A percentile compares a stretch with the other conserved stretches of the same genome.
These are phyloP conservation scores for Sisymbrium altissimum DNA, from an alignment of 345 rosid species.

Conservation along the genomic window DNA sequence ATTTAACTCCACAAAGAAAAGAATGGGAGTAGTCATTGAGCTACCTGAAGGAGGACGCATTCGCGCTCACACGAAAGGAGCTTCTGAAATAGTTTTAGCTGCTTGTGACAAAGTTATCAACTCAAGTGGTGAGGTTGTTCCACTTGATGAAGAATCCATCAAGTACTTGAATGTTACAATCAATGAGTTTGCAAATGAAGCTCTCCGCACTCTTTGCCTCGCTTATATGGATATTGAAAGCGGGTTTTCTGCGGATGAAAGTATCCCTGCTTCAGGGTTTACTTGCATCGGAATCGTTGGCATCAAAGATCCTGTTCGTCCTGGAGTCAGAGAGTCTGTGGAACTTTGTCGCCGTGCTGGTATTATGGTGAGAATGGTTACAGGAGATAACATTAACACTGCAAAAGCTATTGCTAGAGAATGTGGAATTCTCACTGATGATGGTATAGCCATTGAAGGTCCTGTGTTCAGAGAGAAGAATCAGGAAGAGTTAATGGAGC, in stretches of 20 bases:
- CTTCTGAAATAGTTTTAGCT: conserved; percentile 85
- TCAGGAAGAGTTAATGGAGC: conserved; percentile 56
- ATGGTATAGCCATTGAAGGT: conserved; percentile 82
- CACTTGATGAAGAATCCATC: conserved; percentile 57
- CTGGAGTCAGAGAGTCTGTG: conserved; percentile 88
- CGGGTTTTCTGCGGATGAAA: conserved; percentile 45
- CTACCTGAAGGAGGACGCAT: conserved; percentile 52
- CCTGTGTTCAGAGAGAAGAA: conserved; percentile 79
- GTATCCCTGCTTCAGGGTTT: conserved; percentile 57
- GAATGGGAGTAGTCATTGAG: conserved; percentile 82
- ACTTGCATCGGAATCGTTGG: conserved; percentile 87
- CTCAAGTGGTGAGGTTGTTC: conserved; percentile 63
- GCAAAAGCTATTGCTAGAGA: conserved; percentile 93
- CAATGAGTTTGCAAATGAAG: conserved; percentile 75
- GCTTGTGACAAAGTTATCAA: conserved; percentile 70
- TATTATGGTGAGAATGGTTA: conserved; percentile 83
- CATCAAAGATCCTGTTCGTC: conserved; percentile 90
- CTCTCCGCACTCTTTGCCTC: conserved; percentile 84
- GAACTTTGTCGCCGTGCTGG: conserved; percentile 81
- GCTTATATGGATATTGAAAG: conserved; percentile 57
- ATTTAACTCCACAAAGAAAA: conserved; percentile 82
- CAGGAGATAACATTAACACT: conserved; percentile 90
- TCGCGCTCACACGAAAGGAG: conserved; percentile 78
- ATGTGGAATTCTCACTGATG: conserved; percentile 88
- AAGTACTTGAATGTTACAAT: conserved; percentile 59